Evolutionary conservation across 805 yeast species (phyloP).

Genomic region (Starmerella vaccinii): DNA sequence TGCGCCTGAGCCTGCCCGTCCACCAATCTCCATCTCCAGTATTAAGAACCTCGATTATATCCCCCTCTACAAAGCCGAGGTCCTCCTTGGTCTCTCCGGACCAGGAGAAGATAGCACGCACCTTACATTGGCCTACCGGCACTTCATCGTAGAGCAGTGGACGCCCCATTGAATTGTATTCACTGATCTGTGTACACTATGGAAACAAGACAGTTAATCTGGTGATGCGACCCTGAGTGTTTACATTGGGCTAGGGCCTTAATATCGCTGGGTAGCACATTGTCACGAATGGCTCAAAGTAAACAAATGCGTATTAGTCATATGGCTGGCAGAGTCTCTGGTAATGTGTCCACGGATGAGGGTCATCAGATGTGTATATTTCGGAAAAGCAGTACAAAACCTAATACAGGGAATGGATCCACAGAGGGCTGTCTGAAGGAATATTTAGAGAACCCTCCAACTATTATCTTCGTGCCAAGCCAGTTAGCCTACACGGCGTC

Average conservation of each 20-base stretch:
- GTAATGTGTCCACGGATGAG: no score
- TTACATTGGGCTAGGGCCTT: not conserved
- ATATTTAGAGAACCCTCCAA: no score
- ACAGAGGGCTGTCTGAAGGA: no score
- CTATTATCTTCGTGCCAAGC: no score
- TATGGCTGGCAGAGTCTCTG: no score
- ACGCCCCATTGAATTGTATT: conserved; percentile 13
- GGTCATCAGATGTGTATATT: no score
- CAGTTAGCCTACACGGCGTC: no score
- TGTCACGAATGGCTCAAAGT: not conserved
- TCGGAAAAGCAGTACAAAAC: no score
- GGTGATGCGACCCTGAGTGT: not conserved
- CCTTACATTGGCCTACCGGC: conserved; percentile 50
- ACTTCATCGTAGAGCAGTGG: conserved; percentile 20
- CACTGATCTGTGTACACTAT: not conserved
- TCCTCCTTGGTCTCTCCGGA: conserved; percentile 85
- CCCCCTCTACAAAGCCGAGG: conserved; percentile 89
- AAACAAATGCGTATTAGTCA: not conserved
- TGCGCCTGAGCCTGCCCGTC: conserved; percentile 72
- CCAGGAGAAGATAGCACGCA: conserved; percentile 82
- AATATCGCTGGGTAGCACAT: not conserved
- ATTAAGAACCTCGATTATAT: conserved; percentile 70
- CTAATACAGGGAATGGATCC: no score
- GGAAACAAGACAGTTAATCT: not conserved
- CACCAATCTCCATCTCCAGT: conserved; percentile 87